These are phyloP conservation scores for Colletotrichum tanaceti DNA, from an alignment of 2,329 filamentous ascomycete species.

Conservation along the genomic window DNA sequence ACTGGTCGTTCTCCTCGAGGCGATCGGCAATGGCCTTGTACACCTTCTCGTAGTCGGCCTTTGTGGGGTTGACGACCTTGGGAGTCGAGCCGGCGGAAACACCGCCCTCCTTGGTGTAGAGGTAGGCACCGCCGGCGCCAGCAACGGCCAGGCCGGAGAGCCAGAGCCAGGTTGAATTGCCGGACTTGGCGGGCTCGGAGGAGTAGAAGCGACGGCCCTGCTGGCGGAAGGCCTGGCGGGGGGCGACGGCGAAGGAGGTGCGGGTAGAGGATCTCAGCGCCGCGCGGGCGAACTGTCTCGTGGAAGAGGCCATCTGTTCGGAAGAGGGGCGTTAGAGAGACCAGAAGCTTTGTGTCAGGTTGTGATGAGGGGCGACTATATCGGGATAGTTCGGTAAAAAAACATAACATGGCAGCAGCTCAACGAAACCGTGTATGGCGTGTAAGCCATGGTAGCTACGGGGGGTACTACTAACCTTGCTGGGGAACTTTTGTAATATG, in stretches of 20 bases:
- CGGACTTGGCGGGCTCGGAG: conserved; percentile 69
- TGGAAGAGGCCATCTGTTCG: conserved; percentile 35
- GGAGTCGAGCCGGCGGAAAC: conserved; percentile 59
- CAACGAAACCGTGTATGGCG: conserved; percentile 23
- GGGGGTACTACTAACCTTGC: conserved; percentile 27
- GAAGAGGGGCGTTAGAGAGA: conserved; percentile 12
- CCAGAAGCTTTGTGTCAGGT: background rate
- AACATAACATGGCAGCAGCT: conserved; percentile 16
- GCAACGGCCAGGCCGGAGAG: conserved; percentile 68
- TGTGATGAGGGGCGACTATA: background rate
- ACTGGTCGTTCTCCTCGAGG: conserved; percentile 90
- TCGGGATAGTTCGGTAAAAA: conserved; percentile 13
- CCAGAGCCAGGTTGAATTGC: conserved; percentile 64
- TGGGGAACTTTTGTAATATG: conserved; percentile 13
- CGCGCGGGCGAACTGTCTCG: conserved; percentile 65
- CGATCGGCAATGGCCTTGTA: conserved; percentile 86
- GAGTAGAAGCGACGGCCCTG: conserved; percentile 84
- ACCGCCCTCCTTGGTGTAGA: conserved; percentile 70
- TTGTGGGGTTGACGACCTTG: conserved; percentile 72
- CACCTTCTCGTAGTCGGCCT: conserved; percentile 93
- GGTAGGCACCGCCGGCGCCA: conserved; percentile 73
- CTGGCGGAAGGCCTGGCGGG: conserved; percentile 77
- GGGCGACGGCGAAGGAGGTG: conserved; percentile 68
- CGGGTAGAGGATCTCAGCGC: conserved; percentile 70
- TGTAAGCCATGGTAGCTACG: conserved; percentile 7